Evolutionary conservation across 208 protist species (phyloP).

Genomic region (Trypanosoma theileri): DNA sequence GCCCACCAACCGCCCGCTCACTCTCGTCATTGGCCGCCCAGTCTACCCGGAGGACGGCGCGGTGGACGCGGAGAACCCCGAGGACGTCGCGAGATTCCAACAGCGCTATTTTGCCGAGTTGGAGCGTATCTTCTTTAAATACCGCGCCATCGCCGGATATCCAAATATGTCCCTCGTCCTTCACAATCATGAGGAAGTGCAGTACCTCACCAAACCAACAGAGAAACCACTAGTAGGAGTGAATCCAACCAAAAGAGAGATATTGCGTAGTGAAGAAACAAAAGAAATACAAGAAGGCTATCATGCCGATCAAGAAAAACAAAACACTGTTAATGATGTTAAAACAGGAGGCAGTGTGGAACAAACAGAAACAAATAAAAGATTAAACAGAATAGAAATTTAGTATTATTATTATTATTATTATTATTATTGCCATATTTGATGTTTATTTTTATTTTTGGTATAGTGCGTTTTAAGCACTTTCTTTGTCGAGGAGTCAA

Average conservation of each 20-base stretch:
- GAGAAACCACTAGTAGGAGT: background rate
- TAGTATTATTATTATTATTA: no score
- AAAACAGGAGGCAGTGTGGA: background rate
- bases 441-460: no score
- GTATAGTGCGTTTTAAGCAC: no score
- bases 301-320: background rate
- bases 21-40: conserved; percentile 59
- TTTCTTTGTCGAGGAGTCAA: no score
- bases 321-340: background rate
- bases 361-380: background rate
- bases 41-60: conserved; percentile 41
- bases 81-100: conserved; percentile 42
- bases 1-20: conserved; percentile 39
- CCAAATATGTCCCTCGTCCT: conserved; percentile 60
- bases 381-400: no score
- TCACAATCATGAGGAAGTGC: conserved; percentile 44
- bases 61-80: conserved; percentile 34
- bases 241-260: background rate
- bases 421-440: no score
- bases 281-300: conserved; percentile 1
- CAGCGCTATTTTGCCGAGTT: conserved; percentile 57
- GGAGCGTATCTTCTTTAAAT: conserved; percentile 58
- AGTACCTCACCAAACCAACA: background rate
- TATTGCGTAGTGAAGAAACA: background rate
- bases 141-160: conserved; percentile 56